phyloP scores from a whole-genome alignment of 169 alveolate genomes.

The Babesia ovata region DNA sequence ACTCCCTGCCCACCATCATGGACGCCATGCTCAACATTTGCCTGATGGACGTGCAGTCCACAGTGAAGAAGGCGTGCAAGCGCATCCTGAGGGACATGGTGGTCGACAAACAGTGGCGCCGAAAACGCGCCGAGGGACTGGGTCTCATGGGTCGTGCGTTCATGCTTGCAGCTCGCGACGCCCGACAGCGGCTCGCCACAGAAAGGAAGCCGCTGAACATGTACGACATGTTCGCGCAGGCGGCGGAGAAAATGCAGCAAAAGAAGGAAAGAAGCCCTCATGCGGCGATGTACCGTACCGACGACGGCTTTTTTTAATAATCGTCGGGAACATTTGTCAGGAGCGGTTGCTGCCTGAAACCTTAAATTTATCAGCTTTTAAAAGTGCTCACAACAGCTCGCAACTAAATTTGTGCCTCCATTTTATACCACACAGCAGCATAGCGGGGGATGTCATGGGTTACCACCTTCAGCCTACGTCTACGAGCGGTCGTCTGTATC shows the following conservation, averaged over 20 bases:
- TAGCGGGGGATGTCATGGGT: too few species aligned
- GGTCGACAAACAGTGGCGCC: constrained; percentile 80
- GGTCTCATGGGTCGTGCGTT: constrained; percentile 82
- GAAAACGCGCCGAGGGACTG: constrained; percentile 86
- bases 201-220: constrained; percentile 15
- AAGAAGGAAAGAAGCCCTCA: background rate
- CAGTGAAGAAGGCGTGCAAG: constrained; percentile 84
- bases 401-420: too few species aligned
- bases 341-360: background rate
- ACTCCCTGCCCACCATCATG: constrained; percentile 82
- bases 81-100: constrained; percentile 86
- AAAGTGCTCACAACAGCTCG: too few species aligned
- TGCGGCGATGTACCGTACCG: constrained; percentile 12
- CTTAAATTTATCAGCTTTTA: background rate
- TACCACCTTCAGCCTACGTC: too few species aligned
- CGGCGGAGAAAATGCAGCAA: constrained; percentile 13
- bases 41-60: constrained; percentile 85
- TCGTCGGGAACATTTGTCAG: background rate
- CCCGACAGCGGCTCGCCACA: constrained; percentile 12
- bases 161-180: constrained; percentile 76
- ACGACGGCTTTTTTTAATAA: constrained; percentile 25
- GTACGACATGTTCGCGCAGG: constrained; percentile 39
- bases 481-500: too few species aligned
- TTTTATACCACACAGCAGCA: too few species aligned
- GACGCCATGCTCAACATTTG: constrained; percentile 87